Conservation (phyloP, 192 early-diverging fungal genomes). For the Coemansia reversa region DNA sequence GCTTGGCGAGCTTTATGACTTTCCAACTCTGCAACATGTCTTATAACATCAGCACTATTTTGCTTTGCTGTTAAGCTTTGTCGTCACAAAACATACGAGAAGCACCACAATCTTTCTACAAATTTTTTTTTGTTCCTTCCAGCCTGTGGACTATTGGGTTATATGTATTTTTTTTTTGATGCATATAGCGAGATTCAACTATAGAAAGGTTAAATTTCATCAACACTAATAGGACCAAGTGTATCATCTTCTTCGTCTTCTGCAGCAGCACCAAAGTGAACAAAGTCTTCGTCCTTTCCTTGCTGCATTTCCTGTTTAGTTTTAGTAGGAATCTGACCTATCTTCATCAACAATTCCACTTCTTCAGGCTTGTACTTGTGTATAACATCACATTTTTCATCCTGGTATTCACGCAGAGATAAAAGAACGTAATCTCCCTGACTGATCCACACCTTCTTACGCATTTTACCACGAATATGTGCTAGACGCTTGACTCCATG, state of each 20-base stretch:
- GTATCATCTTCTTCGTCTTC: constrained; percentile 64
- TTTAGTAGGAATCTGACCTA: constrained; percentile 92
- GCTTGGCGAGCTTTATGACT: too few species aligned
- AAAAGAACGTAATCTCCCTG: constrained; percentile 89
- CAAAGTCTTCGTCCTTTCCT: constrained; percentile 61
- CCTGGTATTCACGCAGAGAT: constrained; percentile 89
- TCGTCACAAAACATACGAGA: too few species aligned
- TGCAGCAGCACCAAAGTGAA: constrained; percentile 73
- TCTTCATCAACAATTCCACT: constrained; percentile 86
- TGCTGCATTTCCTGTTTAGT: constrained; percentile 35
- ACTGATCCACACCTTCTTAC: constrained; percentile 96
- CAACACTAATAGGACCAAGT: constrained; percentile 89
- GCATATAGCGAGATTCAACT: neutral
- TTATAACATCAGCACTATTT: too few species aligned
- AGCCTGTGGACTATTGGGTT: too few species aligned
- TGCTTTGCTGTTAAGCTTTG: too few species aligned
- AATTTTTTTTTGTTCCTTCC: too few species aligned
- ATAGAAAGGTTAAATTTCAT: constrained; percentile 59
- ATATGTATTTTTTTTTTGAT: too few species aligned
- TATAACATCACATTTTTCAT: constrained; percentile 91
- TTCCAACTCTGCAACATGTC: too few species aligned
- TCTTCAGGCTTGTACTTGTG: constrained; percentile 96
- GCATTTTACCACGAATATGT: constrained; percentile 96
- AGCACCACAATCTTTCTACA: too few species aligned
- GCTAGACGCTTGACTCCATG: constrained; percentile 89